Conservation (phyloP, 805 yeast genomes). For the Wickerhamomyces ciferrii region DNA sequence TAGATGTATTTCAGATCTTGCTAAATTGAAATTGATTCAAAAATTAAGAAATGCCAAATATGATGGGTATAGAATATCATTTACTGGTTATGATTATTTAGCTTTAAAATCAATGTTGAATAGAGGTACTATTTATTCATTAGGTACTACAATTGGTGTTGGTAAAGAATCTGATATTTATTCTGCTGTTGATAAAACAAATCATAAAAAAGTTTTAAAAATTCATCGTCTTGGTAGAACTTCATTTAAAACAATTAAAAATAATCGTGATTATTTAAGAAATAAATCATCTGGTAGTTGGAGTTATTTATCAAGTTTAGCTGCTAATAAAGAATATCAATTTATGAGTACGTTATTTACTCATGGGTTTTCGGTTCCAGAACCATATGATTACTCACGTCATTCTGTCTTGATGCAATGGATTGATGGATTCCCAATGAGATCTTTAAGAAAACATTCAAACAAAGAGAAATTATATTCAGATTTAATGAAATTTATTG, state of each 20-base stretch:
- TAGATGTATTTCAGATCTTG: constrained; percentile 76
- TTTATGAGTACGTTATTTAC: constrained; percentile 74
- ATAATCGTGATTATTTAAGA: constrained; percentile 85
- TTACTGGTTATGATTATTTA: constrained; percentile 86
- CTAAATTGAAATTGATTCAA: constrained; percentile 76
- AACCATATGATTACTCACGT: constrained; percentile 82
- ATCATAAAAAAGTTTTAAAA: constrained; percentile 71
- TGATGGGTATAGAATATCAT: constrained; percentile 90
- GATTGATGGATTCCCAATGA: constrained; percentile 87
- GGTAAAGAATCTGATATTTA: constrained; percentile 97
- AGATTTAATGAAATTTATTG: constrained; percentile 82
- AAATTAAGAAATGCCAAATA: constrained; percentile 85
- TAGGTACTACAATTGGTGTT: constrained; percentile 88
- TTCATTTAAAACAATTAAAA: constrained; percentile 87
- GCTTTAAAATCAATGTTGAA: constrained; percentile 83
- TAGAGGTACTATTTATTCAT: constrained; percentile 65
- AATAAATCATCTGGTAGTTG: constrained; percentile 72
- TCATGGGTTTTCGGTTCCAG: constrained; percentile 82
- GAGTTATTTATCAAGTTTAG: constrained; percentile 87
- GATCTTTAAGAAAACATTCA: constrained; percentile 66
- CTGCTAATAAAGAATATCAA: constrained; percentile 89
- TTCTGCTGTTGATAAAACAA: constrained; percentile 65
- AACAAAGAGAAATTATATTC: constrained; percentile 72
- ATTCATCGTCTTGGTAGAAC: constrained; percentile 93
- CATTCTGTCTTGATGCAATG: constrained; percentile 93